A percentile compares a stretch with the other conserved stretches of the same genome.
phyloP scores from a whole-genome alignment of 192 early-diverging fungal species.

The Pecoramyces ruminantium region DNA sequence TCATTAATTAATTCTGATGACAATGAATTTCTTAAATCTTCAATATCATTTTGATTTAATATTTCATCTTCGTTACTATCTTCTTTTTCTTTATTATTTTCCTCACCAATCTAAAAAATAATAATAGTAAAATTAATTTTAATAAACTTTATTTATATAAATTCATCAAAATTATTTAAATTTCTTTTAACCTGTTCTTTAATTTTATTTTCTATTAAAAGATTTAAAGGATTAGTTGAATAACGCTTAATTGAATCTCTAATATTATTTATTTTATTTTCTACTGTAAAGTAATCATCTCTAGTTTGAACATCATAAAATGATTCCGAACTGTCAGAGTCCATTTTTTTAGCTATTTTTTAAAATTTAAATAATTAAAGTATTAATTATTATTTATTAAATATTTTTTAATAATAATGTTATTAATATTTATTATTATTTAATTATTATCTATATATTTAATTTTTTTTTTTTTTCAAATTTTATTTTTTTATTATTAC shows the following conservation, averaged over 20 bases:
- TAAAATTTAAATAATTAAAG: no score
- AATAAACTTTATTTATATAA: no score
- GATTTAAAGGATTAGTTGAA: not conserved
- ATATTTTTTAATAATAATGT: no score
- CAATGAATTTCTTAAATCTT: conserved; percentile 14
- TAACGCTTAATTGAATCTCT: not conserved
- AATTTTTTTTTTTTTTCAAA: no score
- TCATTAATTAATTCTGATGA: conserved; percentile 3
- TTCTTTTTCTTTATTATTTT: conserved; percentile 27
- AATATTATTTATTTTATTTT: not conserved
- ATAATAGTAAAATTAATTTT: no score
- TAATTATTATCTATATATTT: no score
- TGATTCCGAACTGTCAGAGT: not conserved
- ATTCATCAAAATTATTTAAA: no score
- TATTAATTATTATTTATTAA: no score
- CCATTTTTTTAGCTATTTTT: not conserved
- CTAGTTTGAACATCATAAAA: not conserved
- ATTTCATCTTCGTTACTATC: conserved; percentile 23
- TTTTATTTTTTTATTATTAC: no score
- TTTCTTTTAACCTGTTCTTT: conserved; percentile 5
- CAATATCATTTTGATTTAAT: conserved; percentile 11
- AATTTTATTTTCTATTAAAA: not conserved
- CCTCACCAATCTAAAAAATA: conserved; percentile 31
- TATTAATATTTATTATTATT: no score
- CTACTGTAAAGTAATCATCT: not conserved